Percentiles rank a stretch among this genome's conserved stretches.
Evolutionary conservation across 2,329 filamentous ascomycete species (phyloP).

Genomic region (Neofusicoccum parvum): DNA sequence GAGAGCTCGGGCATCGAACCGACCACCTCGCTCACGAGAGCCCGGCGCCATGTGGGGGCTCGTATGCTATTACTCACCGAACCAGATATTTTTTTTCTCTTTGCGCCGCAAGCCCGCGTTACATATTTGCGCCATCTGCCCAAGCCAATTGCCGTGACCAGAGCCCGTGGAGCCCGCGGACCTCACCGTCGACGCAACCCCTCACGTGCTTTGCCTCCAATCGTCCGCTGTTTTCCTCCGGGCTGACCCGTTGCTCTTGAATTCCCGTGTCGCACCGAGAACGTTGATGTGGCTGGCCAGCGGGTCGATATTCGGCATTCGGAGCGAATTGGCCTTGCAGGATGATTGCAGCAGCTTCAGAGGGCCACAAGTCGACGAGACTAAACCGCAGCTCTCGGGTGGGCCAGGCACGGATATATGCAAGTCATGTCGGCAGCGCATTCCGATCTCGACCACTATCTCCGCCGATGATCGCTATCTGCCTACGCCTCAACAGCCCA

Average conservation of each 20-base stretch:
- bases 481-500: not conserved
- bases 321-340: too few relatives aligned
- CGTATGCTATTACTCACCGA: conserved; percentile 7
- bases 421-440: not conserved
- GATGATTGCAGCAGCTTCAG: too few relatives aligned
- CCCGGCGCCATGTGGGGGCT: conserved; percentile 1
- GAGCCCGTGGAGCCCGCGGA: not conserved
- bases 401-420: conserved; percentile 1
- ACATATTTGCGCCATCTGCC: not conserved
- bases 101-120: not conserved
- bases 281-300: too few relatives aligned
- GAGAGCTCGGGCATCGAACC: not conserved
- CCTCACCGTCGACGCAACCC: not conserved
- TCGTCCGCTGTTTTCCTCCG: too few relatives aligned
- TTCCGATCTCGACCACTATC: not conserved
- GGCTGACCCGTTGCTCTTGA: not conserved
- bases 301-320: too few relatives aligned
- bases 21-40: conserved; percentile 1
- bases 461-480: not conserved
- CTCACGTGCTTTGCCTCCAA: not conserved
- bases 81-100: not conserved
- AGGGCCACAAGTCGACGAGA: too few relatives aligned
- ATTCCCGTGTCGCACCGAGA: not conserved
- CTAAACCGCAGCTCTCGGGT: not conserved
- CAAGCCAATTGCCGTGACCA: not conserved